Evolutionary conservation across 495 filamentous ascomycete genomes (phyloP), one percentile per base, ranked within the genome.

Genomic region (Peziza echinospora): DNA sequence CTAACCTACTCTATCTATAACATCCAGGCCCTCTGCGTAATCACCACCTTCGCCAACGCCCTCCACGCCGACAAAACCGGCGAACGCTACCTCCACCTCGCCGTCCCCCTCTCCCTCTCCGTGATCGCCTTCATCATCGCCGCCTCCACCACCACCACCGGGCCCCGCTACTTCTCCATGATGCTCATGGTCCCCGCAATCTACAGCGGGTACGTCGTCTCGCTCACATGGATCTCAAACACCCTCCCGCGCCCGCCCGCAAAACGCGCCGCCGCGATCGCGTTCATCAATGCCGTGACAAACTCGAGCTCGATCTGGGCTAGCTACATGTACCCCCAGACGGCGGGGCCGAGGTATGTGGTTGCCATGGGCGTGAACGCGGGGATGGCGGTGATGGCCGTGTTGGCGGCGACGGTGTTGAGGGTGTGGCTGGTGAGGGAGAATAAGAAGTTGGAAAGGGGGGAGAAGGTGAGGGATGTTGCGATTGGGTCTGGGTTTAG

Each of bases 261-360:
- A 0, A 92, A 92, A 63, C 76, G 82, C 47, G 82, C 84, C 1
- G 84, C 82, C 1, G 81, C 80, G 0, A 62, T 87, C 2, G 84
- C 83, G 8, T 71, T 74, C 49, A 84, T 86, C 58, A 92, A 92
- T 53, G 80, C 80, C 5, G 69, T 87, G 19, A 72, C 71, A n/a
- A 89, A 86, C 55, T 64, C 68, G 10, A 71, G 71, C 42, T 73
- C 67, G 45, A 87, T 89, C 55, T 89, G 82, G 55, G 78, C 80
- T 1, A 71, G 67, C 43, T 89, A 85, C 53, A 71, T 86, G 71
- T 89, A 84, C 59, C 70, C 71, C 4, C 47, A 62, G 9, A 57
- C 16, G 22, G 64, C 63, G 47, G 61, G 52, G 7, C 69, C 68
- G 4, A 59, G 59, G 26, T 73, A 73, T 49, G 67, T 77, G 5